Base-by-base conservation (phyloP, 139 green algal genomes). In the Chara braunii region DNA sequence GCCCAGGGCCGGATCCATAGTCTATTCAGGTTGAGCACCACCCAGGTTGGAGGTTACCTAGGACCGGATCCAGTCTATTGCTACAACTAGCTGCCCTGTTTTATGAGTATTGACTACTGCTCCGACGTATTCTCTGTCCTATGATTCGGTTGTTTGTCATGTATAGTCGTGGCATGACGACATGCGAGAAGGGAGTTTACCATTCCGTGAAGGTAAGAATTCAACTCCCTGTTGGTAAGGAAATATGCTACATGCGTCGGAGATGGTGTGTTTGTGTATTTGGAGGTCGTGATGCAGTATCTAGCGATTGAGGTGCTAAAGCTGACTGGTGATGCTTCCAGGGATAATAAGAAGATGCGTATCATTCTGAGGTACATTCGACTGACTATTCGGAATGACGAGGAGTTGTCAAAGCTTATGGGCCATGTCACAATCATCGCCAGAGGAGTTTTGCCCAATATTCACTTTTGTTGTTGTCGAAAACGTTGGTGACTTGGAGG, bases 401-500 rank as follows among this genome's bases (percentile, higher is more conserved):
- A 84, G 65, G 78, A 84, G 70, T 63, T 84, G 23, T 74, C 56
- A 71, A 84, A 84, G 78, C 71, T 86, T 48, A 79, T 94, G 14
- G 78, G 79, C 14, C 70, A 63, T n/a, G 86, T 73, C 8, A 92
- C 86, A 59, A 91, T 94, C 64, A 80, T 86, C 18, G 51, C 80
- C 33, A 86, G 86, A 69, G 88, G 87, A 70, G 86, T 94, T 30
- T 72, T 94, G 43, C 86, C 86, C 70, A 94, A 92, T 81, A 94
- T 94, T 77, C 86, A 94, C 74, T 74, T 60, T n/a, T 94, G n/a
- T 76, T 94, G 34, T 81, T 94, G 50, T 83, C 84, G 45, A 92
- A 94, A 85, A 92, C 86, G 70, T 55, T 37, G 11, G 43, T 37
- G 14, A 64, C 52, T 37, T 78, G 66, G 64, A 81, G 80, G 45